These are phyloP conservation scores for Davidsoniella virescens DNA, from an alignment of 2,329 filamentous ascomycete species.

Conservation along the genomic window DNA sequence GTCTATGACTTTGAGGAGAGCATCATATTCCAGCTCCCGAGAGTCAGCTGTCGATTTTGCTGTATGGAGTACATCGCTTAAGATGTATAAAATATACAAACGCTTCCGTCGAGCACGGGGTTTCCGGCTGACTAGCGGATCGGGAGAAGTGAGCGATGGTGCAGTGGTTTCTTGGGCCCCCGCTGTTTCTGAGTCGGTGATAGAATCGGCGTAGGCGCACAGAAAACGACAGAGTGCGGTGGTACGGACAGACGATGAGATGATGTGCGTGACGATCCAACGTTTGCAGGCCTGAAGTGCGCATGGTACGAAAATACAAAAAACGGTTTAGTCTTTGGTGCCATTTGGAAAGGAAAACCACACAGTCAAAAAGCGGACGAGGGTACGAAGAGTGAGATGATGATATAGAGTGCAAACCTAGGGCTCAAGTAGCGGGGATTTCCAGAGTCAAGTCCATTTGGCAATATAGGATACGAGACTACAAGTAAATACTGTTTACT, in stretches of 20 bases:
- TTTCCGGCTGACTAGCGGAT: not conserved
- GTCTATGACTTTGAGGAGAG: constrained; percentile 40
- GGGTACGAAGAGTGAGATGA: constrained; percentile 13
- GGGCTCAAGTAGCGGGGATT: not conserved
- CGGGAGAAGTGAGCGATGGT: too few species aligned
- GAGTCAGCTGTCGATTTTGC: constrained; percentile 27
- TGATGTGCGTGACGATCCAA: constrained; percentile 63
- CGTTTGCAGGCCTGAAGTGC: constrained; percentile 60
- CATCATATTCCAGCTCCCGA: constrained; percentile 22
- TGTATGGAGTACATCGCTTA: constrained; percentile 58
- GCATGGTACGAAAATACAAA: constrained; percentile 17
- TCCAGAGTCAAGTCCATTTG: too few species aligned
- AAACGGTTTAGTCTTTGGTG: constrained; percentile 22
- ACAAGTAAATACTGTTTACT: too few species aligned
- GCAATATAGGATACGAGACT: too few species aligned
- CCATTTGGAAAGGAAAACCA: constrained; percentile 1
- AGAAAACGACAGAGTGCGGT: constrained; percentile 56
- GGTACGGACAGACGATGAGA: constrained; percentile 48
- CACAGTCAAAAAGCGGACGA: not conserved
- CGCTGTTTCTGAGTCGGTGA: constrained; percentile 2
- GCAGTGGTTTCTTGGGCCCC: not conserved
- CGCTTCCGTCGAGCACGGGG: constrained; percentile 38
- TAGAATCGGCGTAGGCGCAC: constrained; percentile 45
- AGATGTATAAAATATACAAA: constrained; percentile 59
- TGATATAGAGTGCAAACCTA: constrained; percentile 13